A percentile compares a stretch with the other conserved stretches of the same genome.
phyloP scores from a whole-genome alignment of 257 asterid species.

The Orobanche coerulescens region DNA sequence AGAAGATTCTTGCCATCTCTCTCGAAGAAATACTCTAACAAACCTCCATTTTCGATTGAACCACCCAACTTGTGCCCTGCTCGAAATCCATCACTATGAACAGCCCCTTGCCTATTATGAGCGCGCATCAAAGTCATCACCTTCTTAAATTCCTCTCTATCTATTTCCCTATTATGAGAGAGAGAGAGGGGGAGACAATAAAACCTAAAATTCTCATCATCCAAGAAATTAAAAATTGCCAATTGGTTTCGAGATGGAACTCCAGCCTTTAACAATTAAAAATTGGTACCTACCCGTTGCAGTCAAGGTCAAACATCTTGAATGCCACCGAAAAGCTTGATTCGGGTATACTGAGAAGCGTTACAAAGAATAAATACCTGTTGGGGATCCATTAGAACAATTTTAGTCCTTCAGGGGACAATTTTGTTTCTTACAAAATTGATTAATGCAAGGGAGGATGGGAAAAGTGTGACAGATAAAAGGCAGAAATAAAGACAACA shows the following conservation, averaged over 20 bases:
- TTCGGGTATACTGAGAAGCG: conserved; percentile 86
- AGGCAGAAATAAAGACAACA: background rate
- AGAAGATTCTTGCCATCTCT: conserved; percentile 58
- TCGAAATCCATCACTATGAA: conserved; percentile 64
- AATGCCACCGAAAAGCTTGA: conserved; percentile 86
- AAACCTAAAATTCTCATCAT: conserved; percentile 16
- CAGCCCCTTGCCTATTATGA: conserved; percentile 80
- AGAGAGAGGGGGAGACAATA: background rate
- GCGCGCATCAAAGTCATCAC: conserved; percentile 88
- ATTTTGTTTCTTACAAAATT: conserved; percentile 7
- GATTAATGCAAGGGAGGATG: conserved; percentile 8
- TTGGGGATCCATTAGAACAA: conserved; percentile 19
- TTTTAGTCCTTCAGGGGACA: conserved; percentile 16
- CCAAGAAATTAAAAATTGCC: background rate
- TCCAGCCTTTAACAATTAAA: background rate
- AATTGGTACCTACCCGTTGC: conserved; percentile 51
- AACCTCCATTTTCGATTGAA: conserved; percentile 70
- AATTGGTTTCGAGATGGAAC: conserved; percentile 12
- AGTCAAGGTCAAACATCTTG: conserved; percentile 90
- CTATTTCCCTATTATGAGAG: conserved; percentile 47
- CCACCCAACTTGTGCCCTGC: conserved; percentile 64
- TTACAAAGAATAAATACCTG: conserved; percentile 91
- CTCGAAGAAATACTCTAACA: conserved; percentile 70
- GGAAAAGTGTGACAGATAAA: background rate
- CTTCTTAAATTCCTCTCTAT: conserved; percentile 72